phyloP scores from a whole-genome alignment of 1,284 basidiomycete genomes.

The Irpex sp. region DNA sequence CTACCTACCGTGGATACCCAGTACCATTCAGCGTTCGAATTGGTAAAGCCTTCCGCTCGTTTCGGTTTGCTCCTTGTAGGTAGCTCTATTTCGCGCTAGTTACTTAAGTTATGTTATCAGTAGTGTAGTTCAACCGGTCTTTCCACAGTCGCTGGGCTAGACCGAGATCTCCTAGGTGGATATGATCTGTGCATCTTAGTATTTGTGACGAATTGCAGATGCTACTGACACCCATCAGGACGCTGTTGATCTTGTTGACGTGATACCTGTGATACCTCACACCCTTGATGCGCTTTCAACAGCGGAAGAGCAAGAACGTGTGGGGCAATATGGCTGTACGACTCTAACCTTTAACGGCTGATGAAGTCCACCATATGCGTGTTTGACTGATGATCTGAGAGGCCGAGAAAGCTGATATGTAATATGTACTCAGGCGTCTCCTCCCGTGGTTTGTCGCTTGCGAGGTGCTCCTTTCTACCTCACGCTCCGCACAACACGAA shows the following conservation, averaged over 20 bases:
- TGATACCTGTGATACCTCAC: neutral
- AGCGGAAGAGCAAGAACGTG: neutral
- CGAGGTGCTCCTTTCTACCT: neutral
- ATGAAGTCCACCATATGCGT: neutral
- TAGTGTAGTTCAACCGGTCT: neutral
- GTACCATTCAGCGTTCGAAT: constrained; percentile 33
- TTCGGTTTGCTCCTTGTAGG: constrained; percentile 41
- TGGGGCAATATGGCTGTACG: neutral
- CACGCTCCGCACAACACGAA: neutral
- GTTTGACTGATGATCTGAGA: neutral
- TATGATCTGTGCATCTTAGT: neutral
- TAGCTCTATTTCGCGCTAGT: constrained; percentile 24
- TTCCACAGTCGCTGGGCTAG: too few species aligned
- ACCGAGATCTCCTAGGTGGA: neutral
- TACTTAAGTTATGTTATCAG: neutral
- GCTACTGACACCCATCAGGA: neutral
- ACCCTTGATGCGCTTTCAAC: neutral
- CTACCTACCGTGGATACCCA: constrained; percentile 30
- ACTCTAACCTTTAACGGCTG: neutral
- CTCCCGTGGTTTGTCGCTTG: neutral
- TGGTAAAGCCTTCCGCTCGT: constrained; percentile 42
- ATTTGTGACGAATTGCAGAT: neutral
- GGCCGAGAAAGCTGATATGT: neutral
- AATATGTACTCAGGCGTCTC: neutral
- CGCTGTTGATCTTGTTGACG: neutral